phyloP scores from a whole-genome alignment of 2,329 filamentous ascomycete genomes.

The Monilinia laxa region DNA sequence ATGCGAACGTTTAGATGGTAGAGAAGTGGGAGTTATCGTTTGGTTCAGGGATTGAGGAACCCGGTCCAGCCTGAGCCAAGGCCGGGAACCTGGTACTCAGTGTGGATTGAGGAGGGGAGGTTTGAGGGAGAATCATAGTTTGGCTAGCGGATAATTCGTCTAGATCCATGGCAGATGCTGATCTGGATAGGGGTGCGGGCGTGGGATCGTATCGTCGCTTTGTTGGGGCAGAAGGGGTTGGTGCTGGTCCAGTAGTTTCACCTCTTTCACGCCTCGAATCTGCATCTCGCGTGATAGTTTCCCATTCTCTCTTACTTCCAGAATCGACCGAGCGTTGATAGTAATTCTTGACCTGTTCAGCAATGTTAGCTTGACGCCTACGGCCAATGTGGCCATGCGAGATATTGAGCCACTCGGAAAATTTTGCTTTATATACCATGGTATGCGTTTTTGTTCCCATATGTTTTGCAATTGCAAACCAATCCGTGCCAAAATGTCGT shows the following conservation, averaged over 20 bases:
- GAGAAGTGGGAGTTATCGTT: conserved; percentile 31
- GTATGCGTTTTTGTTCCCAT: conserved; percentile 83
- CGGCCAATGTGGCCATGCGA: conserved; percentile 36
- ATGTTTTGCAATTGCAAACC: conserved; percentile 69
- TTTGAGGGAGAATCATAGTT: conserved; percentile 30
- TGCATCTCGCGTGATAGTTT: conserved; percentile 58
- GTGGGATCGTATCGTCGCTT: conserved; percentile 54
- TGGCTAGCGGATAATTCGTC: conserved; percentile 43
- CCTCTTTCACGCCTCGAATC: conserved; percentile 56
- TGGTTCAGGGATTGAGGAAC: conserved; percentile 34
- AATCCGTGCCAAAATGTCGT: conserved; percentile 76
- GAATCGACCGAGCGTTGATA: conserved; percentile 63
- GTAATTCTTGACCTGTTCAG: conserved; percentile 64
- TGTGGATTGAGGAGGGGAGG: conserved; percentile 35
- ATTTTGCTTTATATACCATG: conserved; percentile 61
- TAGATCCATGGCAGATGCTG: conserved; percentile 49
- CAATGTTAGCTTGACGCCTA: conserved; percentile 40
- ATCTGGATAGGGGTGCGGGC: conserved; percentile 44
- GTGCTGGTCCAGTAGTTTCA: conserved; percentile 60
- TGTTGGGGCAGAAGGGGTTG: conserved; percentile 53
- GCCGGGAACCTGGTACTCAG: conserved; percentile 37
- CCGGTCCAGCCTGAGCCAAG: conserved; percentile 39
- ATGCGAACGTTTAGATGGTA: conserved; percentile 34
- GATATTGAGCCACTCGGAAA: conserved; percentile 38
- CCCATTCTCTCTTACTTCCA: conserved; percentile 56